phyloP scores from a whole-genome alignment of 1,139 yeast genomes.

The Hemisphaericaspora xylofermentans region DNA sequence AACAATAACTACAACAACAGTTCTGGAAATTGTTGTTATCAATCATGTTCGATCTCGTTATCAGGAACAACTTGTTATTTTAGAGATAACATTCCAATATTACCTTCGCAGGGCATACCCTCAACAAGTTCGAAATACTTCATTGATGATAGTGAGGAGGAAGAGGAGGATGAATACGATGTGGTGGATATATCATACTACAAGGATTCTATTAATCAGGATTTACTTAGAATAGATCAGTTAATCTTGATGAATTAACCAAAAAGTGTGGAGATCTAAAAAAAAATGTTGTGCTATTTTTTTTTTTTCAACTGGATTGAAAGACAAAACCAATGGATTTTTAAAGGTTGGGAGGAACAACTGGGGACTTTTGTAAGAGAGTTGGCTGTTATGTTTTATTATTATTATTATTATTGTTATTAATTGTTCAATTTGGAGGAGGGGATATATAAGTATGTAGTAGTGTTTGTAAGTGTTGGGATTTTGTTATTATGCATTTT shows the following conservation, averaged over 20 bases:
- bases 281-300: no score
- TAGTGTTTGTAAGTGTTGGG: no score
- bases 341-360: no score
- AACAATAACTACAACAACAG: background rate
- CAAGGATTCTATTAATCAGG: slow-evolving; percentile 8
- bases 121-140: background rate
- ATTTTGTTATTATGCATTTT: no score
- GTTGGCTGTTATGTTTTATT: no score
- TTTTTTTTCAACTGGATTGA: slow-evolving; percentile 2
- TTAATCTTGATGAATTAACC: slow-evolving; percentile 7
- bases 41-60: background rate
- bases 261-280: background rate
- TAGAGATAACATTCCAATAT: slow-evolving; percentile 3
- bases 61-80: slow-evolving; percentile 1
- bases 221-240: slow-evolving; percentile 12
- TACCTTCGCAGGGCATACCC: slow-evolving; percentile 5
- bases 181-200: slow-evolving; percentile 5
- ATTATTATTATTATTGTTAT: no score
- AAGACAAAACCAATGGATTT: no score
- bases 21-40: background rate
- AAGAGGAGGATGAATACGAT: slow-evolving; percentile 5
- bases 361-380: no score
- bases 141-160: background rate
- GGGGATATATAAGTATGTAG: no score
- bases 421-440: no score